Evolutionary conservation across 1,284 basidiomycete genomes (phyloP), one percentile per base, ranked within the genome.

Genomic region (Naganishia sp.): DNA sequence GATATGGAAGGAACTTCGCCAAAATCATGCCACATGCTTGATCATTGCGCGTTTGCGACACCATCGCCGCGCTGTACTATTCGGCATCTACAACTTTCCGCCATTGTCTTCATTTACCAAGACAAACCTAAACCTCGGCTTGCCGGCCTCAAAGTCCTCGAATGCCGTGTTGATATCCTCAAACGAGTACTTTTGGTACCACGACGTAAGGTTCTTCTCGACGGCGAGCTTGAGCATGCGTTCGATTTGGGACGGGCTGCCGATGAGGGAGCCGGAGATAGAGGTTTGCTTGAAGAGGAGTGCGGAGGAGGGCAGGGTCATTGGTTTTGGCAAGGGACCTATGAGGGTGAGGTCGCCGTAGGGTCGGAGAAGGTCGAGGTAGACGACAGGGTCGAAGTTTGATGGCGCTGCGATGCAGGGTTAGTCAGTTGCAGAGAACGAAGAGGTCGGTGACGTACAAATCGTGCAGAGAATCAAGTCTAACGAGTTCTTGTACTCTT

Each of bases 381-480:
- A 81, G 21, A 71, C 71, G 58, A 67, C 54, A 47, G 81, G 68
- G 18, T 78, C 79, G 75, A 80, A 78, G 51, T 79, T 72, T 42
- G 69, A 63, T 35, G 69, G 70, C 58, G 71, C 73, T 73, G 53
- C 2, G 25, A 17, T 31, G 13, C 11, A 28, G 25, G 25, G 25
- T 23, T 50, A 46, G 45, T 28, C 10, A 6, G 28, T n/a, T 17
- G 50, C 21, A 17, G 75, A 70, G 73, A 76, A 63, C 63, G 53
- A 63, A 50, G 28, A 43, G 6, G 6, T 13, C 71, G 21, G 21
- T 2, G 39, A 56, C 67, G 69, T 52, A 76, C 75, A 81, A 66
- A 81, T 77, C 52, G 81, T 82, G 65, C 74, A 73, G 67, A 83
- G 72, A 72, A 83, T 79, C 32, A 83, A 69, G 71, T 83, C 82